Percentiles rank a stretch among this genome's conserved stretches.
These are phyloP conservation scores for Penicillium sp. DNA, from an alignment of 2,329 filamentous ascomycete genomes.

Conservation along the genomic window DNA sequence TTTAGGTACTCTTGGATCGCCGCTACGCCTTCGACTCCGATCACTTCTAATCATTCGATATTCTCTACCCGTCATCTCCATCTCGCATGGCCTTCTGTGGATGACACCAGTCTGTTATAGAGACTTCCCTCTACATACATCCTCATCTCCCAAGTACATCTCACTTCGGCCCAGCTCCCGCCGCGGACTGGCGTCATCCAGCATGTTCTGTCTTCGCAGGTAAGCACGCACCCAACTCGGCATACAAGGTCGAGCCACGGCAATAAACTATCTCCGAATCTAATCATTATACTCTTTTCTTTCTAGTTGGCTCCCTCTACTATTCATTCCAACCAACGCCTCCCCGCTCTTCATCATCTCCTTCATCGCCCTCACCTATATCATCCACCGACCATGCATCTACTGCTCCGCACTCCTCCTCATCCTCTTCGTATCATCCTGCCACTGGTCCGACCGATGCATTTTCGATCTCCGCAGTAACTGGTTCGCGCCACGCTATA, in stretches of 20 bases:
- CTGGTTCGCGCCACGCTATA: constrained; percentile 85
- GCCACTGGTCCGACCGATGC: constrained; percentile 85
- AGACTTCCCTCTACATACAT: constrained; percentile 1
- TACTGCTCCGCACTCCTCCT: constrained; percentile 97
- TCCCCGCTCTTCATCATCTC: constrained; percentile 85
- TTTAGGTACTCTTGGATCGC: no score
- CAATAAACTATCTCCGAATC: neutral
- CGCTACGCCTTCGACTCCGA: neutral
- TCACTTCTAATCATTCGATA: neutral
- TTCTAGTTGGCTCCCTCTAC: constrained; percentile 79
- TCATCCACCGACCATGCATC: constrained; percentile 93
- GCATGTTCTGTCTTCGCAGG: constrained; percentile 73
- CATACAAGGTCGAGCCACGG: neutral
- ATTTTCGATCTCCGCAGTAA: constrained; percentile 92
- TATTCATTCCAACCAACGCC: constrained; percentile 86
- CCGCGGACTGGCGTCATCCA: constrained; percentile 26
- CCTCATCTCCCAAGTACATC: neutral
- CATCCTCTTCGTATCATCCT: constrained; percentile 90
- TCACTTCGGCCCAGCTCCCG: neutral
- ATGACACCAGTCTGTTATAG: neutral
- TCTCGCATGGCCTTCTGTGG: neutral
- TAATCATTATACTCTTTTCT: neutral
- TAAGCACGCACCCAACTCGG: constrained; percentile 41
- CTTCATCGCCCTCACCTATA: constrained; percentile 92
- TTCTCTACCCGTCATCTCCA: neutral